Evolutionary conservation across 352 stramenopile genomes (phyloP).

Genomic region (Phytophthora megakarya): DNA sequence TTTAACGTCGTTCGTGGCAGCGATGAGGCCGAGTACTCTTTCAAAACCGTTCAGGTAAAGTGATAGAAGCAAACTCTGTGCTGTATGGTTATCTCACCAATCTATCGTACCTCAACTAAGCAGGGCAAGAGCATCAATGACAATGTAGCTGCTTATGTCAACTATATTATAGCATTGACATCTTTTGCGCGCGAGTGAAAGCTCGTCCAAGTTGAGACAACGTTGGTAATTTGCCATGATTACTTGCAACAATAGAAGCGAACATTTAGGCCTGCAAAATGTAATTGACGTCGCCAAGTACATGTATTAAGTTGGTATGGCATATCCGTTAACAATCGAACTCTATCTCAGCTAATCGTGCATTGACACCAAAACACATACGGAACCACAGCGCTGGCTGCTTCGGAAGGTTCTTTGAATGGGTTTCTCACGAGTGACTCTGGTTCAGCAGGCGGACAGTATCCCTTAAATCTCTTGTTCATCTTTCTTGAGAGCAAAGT

Average conservation of each 20-base stretch:
- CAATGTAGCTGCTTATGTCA: constrained; percentile 54
- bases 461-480: constrained; percentile 55
- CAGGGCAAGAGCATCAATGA: constrained; percentile 68
- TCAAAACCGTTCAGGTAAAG: constrained; percentile 53
- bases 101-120: not conserved
- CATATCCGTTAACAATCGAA: no score
- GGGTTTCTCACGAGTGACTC: constrained; percentile 40
- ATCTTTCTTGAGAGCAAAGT: constrained; percentile 56
- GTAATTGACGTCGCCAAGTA: no score
- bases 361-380: constrained; percentile 76
- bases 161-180: constrained; percentile 49
- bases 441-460: constrained; percentile 29
- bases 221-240: no score
- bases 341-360: constrained; percentile 53
- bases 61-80: not conserved
- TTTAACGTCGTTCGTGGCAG: constrained; percentile 51
- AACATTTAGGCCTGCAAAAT: no score
- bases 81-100: not conserved
- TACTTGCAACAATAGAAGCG: no score
- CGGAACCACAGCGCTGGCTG: not conserved
- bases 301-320: no score
- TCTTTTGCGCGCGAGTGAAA: constrained; percentile 15
- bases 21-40: constrained; percentile 53
- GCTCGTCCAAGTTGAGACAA: no score
- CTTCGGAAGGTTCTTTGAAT: constrained; percentile 40